Conservation (phyloP, 108 stramenopile species). For the Nannochloropsis granulata region DNA sequence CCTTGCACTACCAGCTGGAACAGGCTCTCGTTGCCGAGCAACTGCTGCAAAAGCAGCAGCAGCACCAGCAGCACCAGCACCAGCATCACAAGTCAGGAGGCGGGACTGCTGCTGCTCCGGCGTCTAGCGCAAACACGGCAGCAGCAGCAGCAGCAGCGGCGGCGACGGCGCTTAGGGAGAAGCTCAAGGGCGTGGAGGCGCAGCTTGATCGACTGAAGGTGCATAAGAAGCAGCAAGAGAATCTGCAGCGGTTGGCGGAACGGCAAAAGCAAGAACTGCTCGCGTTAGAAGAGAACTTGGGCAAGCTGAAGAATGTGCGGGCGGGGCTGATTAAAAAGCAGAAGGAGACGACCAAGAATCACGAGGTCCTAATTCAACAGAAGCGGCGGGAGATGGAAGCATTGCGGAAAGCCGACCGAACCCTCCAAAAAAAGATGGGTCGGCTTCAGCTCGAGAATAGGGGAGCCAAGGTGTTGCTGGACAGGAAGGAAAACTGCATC, state of each 20-base stretch:
- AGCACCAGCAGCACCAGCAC: background rate
- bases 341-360: background rate
- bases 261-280: background rate
- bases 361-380: background rate
- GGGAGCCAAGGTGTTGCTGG: background rate
- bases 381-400: background rate
- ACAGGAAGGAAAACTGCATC: background rate
- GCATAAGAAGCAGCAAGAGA: background rate
- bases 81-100: background rate
- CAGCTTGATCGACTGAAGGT: background rate
- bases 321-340: background rate
- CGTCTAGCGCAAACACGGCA: too few relatives aligned
- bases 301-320: background rate
- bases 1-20: background rate
- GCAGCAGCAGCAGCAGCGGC: background rate
- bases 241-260: background rate
- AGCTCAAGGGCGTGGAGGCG: background rate
- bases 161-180: background rate
- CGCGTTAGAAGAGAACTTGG: background rate
- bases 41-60: background rate
- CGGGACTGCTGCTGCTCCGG: too few relatives aligned
- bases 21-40: background rate
- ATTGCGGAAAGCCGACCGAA: background rate
- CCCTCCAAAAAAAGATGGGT: background rate
- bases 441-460: background rate